Evolutionary conservation across 2,329 filamentous ascomycete genomes (phyloP), one percentile per base, ranked within the genome.

Genomic region (Diaporthe sp.): DNA sequence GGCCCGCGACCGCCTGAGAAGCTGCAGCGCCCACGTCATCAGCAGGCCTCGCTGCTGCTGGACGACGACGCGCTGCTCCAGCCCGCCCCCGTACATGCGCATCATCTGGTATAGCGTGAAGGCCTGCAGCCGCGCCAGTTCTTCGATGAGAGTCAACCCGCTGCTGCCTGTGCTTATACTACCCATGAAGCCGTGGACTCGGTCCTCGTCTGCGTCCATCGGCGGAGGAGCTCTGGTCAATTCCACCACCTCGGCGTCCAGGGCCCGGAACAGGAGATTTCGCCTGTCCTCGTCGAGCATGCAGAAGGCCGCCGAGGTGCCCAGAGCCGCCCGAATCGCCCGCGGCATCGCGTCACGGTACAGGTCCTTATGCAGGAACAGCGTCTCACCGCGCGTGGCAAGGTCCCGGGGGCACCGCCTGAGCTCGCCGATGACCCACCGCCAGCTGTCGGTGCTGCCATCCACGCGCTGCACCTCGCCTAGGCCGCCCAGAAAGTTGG

Each of bases 21-120:
- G 75, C 9, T 34, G 57, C 10, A 76, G 72, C 22, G 61, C 75
- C 42, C 44, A 63, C 34, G 63, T 61, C 34, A 63, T 60, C 42
- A 76, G n/a, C 37, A 71, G 44, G 37, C 22, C 61, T 49, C 74
- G 72, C 47, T 76, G 72, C 31, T 60, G 72, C 44, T 76, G 72
- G n/a, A 73, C 72, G 37, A 74, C 34, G 42, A 75, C 2, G n/a
- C 63, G 72, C 55, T 76, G 72, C 75, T 76, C 72, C 31, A 71
- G 31, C 6, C 57, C 72, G 31, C 75, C 75, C 3, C 63, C 42
- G 42, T 74, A 76, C 8, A 76, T n/a, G 17, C 75, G 58, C 44
- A 76, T 74, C 39, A 74, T 76, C 28, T 76, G 72, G 53, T 72
- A 76, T n/a, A 76, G 53, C 31, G 57, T 49, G 42, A 73, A 34